Evolutionary conservation across 805 yeast genomes (phyloP), one percentile per base, ranked within the genome.

Genomic region (Maudiozyma serrabonitensis): DNA sequence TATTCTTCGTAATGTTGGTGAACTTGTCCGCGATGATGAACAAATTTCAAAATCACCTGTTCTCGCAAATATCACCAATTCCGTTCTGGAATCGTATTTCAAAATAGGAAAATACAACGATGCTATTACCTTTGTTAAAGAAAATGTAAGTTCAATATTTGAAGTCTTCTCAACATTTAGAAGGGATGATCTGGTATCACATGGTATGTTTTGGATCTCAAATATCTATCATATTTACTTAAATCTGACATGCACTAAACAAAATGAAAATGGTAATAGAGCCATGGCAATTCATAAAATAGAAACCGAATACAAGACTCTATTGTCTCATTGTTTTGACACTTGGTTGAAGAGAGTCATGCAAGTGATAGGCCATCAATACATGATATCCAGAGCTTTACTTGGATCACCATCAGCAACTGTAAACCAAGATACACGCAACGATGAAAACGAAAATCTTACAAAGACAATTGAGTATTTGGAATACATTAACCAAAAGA

Each of bases 401-500:
- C n/a, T 52, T 11, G 55, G 55, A 3, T 46, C 50, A 11, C 46
- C 53, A 1, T 43, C 43, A 25, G 18, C 42, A n/a, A 34, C 28
- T 16, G 21, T 37, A 18, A 48, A 26, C 5, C 28, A 21, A 2
- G 37, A 31, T 8, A 12, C 38, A 8, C 7, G 19, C 3, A 21
- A 26, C 16, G 38, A 25, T 34, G 51, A 23, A 16, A 34, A 41
- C 25, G 26, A 39, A 23, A 23, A 23, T 6, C 21, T 39, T 11
- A 21, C 15, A 7, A 43, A 23, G 16, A 6, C 93, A 52, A 71
- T 93, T 58, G 80, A 88, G 45, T 82, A 89, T 66, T 84, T 93
- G 75, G 90, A 89, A 71, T 78, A 81, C 51, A 88, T 91, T 25
- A 82, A 84, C 69, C 85, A 91, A 85, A 81, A 95, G 15, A 79